Percentiles rank a stretch among this genome's conserved stretches.
Evolutionary conservation across 2,329 filamentous ascomycete genomes (phyloP).

Genomic region (Dactylellina drechsleri): DNA sequence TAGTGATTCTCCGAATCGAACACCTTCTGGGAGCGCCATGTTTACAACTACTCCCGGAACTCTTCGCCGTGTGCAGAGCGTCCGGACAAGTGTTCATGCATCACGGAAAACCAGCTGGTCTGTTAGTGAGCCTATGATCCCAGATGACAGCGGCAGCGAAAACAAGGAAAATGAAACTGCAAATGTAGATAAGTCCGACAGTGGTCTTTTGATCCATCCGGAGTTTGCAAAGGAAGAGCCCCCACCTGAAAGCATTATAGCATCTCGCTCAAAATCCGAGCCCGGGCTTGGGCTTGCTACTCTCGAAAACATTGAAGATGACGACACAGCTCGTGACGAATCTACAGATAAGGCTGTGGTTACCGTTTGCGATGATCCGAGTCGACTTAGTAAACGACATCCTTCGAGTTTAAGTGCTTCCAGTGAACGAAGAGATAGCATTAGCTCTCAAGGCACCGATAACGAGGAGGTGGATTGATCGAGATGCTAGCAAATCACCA

Average conservation of each 20-base stretch:
- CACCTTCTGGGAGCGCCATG: conserved; percentile 50
- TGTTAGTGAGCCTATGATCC: conserved; percentile 30
- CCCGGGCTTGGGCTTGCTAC: conserved; percentile 38
- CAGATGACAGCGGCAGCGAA: conserved; percentile 30
- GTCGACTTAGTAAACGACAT: conserved; percentile 32
- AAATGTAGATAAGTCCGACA: neutral
- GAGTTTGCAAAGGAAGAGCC: conserved; percentile 2
- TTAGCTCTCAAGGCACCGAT: conserved; percentile 21
- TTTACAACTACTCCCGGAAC: conserved; percentile 26
- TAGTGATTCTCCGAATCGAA: conserved; percentile 36
- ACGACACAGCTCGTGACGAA: conserved; percentile 45
- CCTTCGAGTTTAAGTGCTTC: conserved; percentile 47
- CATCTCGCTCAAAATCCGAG: conserved; percentile 16
- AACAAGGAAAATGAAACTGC: conserved; percentile 44
- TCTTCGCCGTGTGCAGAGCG: conserved; percentile 42
- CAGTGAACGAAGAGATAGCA: conserved; percentile 31
- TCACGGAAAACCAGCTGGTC: conserved; percentile 54
- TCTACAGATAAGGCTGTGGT: conserved; percentile 31
- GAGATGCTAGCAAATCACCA: neutral
- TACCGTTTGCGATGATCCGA: conserved; percentile 14
- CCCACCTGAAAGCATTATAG: neutral
- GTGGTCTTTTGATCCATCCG: neutral
- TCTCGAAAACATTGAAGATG: conserved; percentile 46
- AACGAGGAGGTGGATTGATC: conserved; percentile 40
- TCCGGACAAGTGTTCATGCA: conserved; percentile 36